Evolutionary conservation across 2,329 filamentous ascomycete species (phyloP), one percentile per base, ranked within the genome.

Genomic region (Pochonia chlamydosporia): DNA sequence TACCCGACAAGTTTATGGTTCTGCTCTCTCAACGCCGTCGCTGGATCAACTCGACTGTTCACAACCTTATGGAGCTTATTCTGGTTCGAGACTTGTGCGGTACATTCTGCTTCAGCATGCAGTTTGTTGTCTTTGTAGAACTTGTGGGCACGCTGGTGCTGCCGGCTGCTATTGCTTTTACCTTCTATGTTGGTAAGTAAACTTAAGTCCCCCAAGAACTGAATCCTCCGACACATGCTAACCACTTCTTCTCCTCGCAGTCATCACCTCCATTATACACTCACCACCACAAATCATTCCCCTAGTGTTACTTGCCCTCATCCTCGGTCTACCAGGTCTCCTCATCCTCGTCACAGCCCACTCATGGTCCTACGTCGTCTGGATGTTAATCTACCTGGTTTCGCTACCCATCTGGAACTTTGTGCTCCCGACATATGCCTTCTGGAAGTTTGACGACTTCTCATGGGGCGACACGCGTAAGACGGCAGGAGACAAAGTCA

Each of bases 401-500:
- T 96, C 93, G 1, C 81, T 99, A 2, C 95, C 95, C 1, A 79
- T 99, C 49, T 99, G 93, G 93, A 99, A 99, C 69, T 96, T 99
- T 65, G 77, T 99, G 31, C 82, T 99, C 8, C 93, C 93, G 0
- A 81, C 82, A 7, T 99, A 99, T 64, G 87, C 93, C 3, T 99
- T 92, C 75, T 99, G 93, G 93, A 97, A 99, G 72, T 99, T 99
- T 65, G 93, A 99, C 65, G 93, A 99, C 73, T 99, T 99, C 75
- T 95, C 88, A 48, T 99, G 93, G 93, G 93, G 93, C 61, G 95
- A 99, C 54, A 99, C 93, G 47, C 83, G 93, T 52, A 95, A 97
- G 80, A 96, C 92, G 35, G 88, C 85, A 0, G 91, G 91, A 24
- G 92, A 96, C 62, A 89, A 87, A 72, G 85, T 81, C 13, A 91